Conservation (phyloP, 352 stramenopile species). For the Phytophthora cactorum region DNA sequence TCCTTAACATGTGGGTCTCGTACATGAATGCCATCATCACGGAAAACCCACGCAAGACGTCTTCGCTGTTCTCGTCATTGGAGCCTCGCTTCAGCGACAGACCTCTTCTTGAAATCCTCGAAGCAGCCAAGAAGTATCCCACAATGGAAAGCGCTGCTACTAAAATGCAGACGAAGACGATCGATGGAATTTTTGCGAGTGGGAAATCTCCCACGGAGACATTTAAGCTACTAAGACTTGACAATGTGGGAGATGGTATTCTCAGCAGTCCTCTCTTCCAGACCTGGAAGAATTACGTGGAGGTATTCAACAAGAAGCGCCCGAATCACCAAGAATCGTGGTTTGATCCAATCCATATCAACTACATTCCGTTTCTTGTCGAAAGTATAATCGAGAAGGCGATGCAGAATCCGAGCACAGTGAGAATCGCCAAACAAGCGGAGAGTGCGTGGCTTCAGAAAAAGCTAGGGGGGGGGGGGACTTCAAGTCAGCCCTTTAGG, state of each 20-base stretch:
- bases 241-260: not conserved
- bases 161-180: conserved; percentile 1
- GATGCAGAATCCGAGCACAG: not conserved
- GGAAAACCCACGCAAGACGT: not conserved
- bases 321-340: not conserved
- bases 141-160: not conserved
- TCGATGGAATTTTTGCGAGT: not conserved
- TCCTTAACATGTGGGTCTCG: not conserved
- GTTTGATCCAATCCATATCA: not conserved
- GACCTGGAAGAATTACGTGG: not conserved
- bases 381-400: not conserved
- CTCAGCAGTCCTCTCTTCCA: not conserved
- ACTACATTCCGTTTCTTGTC: not conserved
- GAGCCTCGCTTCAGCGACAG: not conserved
- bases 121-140: not conserved
- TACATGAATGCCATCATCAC: conserved; percentile 2
- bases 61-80: not conserved
- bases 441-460: not conserved
- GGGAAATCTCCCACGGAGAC: not conserved
- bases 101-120: not conserved
- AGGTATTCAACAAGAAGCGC: conserved; percentile 5
- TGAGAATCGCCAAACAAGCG: not conserved
- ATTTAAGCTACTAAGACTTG: not conserved
- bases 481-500: not conserved
- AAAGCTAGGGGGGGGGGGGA: not conserved